Evolutionary conservation across 2,329 filamentous ascomycete genomes (phyloP), one percentile per base, ranked within the genome.

Genomic region (Talaromyces sp.): DNA sequence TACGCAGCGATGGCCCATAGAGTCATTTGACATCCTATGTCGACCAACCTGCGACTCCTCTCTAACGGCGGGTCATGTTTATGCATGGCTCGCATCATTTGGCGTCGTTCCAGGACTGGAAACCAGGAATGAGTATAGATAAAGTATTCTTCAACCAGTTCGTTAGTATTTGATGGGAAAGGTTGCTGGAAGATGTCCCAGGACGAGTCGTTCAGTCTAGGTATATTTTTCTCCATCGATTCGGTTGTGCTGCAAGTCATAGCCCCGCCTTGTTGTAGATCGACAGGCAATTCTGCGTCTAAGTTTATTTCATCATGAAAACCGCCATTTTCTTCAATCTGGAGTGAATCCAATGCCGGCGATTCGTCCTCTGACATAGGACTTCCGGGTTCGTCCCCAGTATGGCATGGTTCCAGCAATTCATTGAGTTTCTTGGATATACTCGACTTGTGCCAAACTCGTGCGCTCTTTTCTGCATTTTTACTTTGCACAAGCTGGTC

Each of bases 91-190:
- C 80, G 79, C 27, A 87, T 74, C 3, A 89, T 72, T 33, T 82
- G 80, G 44, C 86, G 81, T 62, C 85, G 87, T 64, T 90, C 86
- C 15, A 88, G 78, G 25, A 92, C 85, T 0, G 89, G 89, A 13
- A 91, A 78, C 89, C 89, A 92, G 56, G 82, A 85, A 70, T 91
- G 87, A 0, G 86, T 89, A 65, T 89, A 89, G 1, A 87, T 83
- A 61, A 89, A 88, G 69, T 90, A 91, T 4, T 87, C 80, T 63
- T 91, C 86, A 44, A 91, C 73, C 1, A 91, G 77, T 2, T 80
- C 77, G 5, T 62, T 32, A 2, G 62, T 65, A 39, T 62, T 54
- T 1, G 60, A 57, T 36, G 64, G 65, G 39, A 65, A 42, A 52
- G 5, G 28, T 60, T 58, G 62, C 25, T n/a, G 32, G 22, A 57